A percentile compares a stretch with the other conserved stretches of the same genome.
phyloP scores from a whole-genome alignment of 306 rosid species.

The Trifolium pratense region DNA sequence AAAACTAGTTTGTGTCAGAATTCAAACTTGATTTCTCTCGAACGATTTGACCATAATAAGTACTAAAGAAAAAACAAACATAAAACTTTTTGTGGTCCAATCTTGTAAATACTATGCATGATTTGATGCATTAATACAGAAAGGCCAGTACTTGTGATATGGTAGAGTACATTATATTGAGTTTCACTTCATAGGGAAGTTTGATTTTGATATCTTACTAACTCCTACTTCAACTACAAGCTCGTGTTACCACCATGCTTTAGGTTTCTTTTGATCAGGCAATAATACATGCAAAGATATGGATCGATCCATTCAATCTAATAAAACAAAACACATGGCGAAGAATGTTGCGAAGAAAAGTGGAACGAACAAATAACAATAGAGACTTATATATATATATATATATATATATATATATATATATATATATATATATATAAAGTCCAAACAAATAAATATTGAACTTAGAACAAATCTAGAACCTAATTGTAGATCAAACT shows the following conservation, averaged over 20 bases:
- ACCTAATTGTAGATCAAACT: too few relatives aligned
- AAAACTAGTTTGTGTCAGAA: background rate
- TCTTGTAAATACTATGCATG: slow-evolving; percentile 32
- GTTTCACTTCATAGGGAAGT: slow-evolving; percentile 37
- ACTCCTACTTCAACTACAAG: slow-evolving; percentile 25
- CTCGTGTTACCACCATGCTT: slow-evolving; percentile 10
- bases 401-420: too few relatives aligned
- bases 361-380: too few relatives aligned
- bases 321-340: background rate
- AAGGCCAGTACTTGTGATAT: slow-evolving; percentile 5
- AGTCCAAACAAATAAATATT: too few relatives aligned
- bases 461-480: too few relatives aligned
- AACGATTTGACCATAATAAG: background rate
- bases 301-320: background rate
- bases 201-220: slow-evolving; percentile 50
- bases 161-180: slow-evolving; percentile 34
- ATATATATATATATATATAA: too few relatives aligned
- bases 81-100: slow-evolving; percentile 37
- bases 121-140: slow-evolving; percentile 17
- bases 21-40: background rate
- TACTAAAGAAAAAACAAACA: slow-evolving; percentile 16
- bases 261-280: slow-evolving; percentile 7
- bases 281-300: background rate
- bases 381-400: too few relatives aligned
- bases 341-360: too few relatives aligned